phyloP scores from a whole-genome alignment of 345 rosid species.

The Raphanus raphanistrum region DNA sequence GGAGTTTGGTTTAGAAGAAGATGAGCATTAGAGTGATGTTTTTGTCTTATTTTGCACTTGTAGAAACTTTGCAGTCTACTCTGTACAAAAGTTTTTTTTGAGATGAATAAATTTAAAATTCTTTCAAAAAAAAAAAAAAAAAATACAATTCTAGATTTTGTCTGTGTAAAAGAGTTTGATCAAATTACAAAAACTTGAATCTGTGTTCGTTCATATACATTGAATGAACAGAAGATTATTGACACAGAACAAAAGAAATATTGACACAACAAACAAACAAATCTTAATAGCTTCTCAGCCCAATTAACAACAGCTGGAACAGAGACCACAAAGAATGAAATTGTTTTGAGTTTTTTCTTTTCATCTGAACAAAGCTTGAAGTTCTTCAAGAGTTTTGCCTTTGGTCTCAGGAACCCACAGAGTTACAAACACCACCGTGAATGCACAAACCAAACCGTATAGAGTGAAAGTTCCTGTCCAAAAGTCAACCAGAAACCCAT shows the following conservation, averaged over 20 bases:
- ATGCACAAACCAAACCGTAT: slow-evolving; percentile 61
- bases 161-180: neutral
- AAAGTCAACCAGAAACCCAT: neutral
- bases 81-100: no score
- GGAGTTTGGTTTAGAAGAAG: no score
- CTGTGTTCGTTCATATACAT: slow-evolving; percentile 8
- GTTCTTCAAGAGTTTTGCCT: slow-evolving; percentile 88
- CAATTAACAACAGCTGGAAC: slow-evolving; percentile 27
- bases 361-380: slow-evolving; percentile 89
- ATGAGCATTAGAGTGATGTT: no score
- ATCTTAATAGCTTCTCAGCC: neutral
- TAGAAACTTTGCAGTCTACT: no score
- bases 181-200: slow-evolving; percentile 20
- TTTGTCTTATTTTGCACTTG: no score
- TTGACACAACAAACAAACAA: neutral
- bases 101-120: no score
- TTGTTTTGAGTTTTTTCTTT: slow-evolving; percentile 9
- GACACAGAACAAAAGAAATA: neutral
- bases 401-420: slow-evolving; percentile 92
- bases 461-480: slow-evolving; percentile 81
- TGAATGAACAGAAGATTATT: neutral
- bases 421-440: slow-evolving; percentile 58
- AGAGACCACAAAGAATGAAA: slow-evolving; percentile 30
- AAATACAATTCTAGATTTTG: neutral
- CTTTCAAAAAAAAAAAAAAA: no score